A percentile compares a stretch with the other conserved stretches of the same genome.
These are phyloP conservation scores for Xylaria grammica DNA, from an alignment of 495 filamentous ascomycete genomes.

Conservation along the genomic window DNA sequence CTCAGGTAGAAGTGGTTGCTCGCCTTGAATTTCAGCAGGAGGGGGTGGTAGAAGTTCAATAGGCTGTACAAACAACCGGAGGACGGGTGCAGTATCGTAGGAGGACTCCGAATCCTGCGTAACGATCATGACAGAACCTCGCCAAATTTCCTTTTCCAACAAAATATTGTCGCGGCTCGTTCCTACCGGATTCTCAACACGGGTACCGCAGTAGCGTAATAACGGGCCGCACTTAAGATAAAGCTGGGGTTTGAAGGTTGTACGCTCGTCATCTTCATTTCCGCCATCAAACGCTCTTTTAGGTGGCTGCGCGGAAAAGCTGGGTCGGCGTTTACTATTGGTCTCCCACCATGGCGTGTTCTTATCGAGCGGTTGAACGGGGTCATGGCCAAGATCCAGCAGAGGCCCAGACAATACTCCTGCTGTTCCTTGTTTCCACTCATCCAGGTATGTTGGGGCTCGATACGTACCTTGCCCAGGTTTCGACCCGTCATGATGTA, in stretches of 20 bases:
- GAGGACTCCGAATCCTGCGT: conserved; percentile 81
- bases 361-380: conserved; percentile 42
- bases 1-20: conserved; percentile 71
- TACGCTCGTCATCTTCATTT: conserved; percentile 60
- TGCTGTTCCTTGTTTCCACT: conserved; percentile 63
- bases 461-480: conserved; percentile 52
- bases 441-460: conserved; percentile 55
- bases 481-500: conserved; percentile 45
- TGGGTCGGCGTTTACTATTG: conserved; percentile 44
- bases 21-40: conserved; percentile 67
- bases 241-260: conserved; percentile 79
- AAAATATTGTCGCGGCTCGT: conserved; percentile 40
- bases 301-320: conserved; percentile 42
- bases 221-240: conserved; percentile 90
- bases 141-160: conserved; percentile 78
- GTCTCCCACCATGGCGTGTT: conserved; percentile 61
- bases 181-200: conserved; percentile 51
- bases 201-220: conserved; percentile 85
- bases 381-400: conserved; percentile 51
- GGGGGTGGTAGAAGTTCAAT: conserved; percentile 86
- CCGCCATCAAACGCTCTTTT: conserved; percentile 52
- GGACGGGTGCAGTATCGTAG: conserved; percentile 75
- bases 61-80: conserved; percentile 84
- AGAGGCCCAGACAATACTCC: conserved; percentile 56
- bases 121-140: conserved; percentile 92